Evolutionary conservation across 164 flowering plant genomes (phyloP).

Genomic region (Umbilicus rupestris): DNA sequence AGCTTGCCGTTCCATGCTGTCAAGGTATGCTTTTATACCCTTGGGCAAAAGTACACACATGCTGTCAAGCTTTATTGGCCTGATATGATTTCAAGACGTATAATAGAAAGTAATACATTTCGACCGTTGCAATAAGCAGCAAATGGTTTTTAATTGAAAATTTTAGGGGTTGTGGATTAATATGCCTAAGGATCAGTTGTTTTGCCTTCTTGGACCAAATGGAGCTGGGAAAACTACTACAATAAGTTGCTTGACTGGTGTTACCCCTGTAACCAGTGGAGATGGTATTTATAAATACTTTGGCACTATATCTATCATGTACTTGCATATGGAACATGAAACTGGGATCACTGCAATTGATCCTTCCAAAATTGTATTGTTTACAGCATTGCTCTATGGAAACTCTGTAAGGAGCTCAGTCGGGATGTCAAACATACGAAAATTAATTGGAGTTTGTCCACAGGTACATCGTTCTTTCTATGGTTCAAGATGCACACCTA

Average conservation of each 20-base stretch:
- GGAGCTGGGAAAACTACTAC: slow-evolving; percentile 97
- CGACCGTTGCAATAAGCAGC: not conserved
- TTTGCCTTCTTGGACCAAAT: slow-evolving; percentile 99
- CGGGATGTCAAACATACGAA: slow-evolving; percentile 80
- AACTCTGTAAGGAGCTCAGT: slow-evolving; percentile 60
- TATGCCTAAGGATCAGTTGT: slow-evolving; percentile 73
- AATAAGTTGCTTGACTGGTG: slow-evolving; percentile 91
- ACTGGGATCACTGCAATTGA: not conserved
- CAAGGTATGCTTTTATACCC: slow-evolving; percentile 29
- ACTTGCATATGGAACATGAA: not conserved
- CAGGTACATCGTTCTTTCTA: slow-evolving; percentile 42
- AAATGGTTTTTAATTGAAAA: not conserved
- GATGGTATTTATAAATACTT: slow-evolving; percentile 56
- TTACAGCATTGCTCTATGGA: slow-evolving; percentile 83
- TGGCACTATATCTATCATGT: not conserved
- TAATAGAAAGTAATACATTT: not conserved
- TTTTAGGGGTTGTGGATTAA: slow-evolving; percentile 86
- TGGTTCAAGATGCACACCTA: not conserved
- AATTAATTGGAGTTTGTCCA: slow-evolving; percentile 87
- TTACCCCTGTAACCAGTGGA: slow-evolving; percentile 78
- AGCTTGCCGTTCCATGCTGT: slow-evolving; percentile 79
- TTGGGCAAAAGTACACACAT: not conserved
- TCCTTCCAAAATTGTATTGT: slow-evolving; percentile 8
- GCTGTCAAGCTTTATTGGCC: not conserved
- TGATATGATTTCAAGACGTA: not conserved